Evolutionary conservation across 2,329 filamentous ascomycete species (phyloP), one percentile per base, ranked within the genome.

Genomic region (Ophiostoma sp.): DNA sequence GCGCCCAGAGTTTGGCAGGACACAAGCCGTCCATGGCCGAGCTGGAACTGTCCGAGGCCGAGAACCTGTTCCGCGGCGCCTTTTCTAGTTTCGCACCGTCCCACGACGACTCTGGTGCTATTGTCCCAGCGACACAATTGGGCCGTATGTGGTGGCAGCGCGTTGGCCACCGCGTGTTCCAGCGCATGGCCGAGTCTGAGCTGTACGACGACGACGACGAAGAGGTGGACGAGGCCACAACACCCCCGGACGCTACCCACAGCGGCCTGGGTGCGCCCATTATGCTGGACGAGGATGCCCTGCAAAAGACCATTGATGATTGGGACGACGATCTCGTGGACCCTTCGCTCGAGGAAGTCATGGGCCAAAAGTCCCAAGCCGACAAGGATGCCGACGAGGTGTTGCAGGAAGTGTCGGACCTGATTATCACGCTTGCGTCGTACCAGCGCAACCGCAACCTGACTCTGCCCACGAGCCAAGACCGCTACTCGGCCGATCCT

Each of bases 31-130:
- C 84, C 2, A 77, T 80, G 5, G 78, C 79, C 0, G 86, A 88
- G 71, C 75, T 85, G 0, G 83, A 90, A 74, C 81, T 85, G 73
- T 84, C 85, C 3, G 89, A 89, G 75, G 86, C 92, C 78, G 90
- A 93, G 72, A 84, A 88, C 0, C 79, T 93, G 9, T 94, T 93
- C 75, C 84, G 89, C 42, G 87, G 89, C 67, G 90, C 88, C 1
- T 94, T 93, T 76, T 92, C 89, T 0, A 90, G 89, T 74, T 94
- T 93, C 76, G 91, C 91, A 5, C 91, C 91, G 0, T 87, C 85
- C 66, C 88, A 86, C 73, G 91, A 94, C 76, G 88, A 93, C 74
- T 84, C 89, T 3, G 85, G 84, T 12, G 89, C 91, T 5, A 81
- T 93, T 69, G 81, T 92, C 3, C 86, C 91, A 0, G 86, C 88